phyloP scores from a whole-genome alignment of 1,139 yeast genomes.

The Taphrina deformans region DNA sequence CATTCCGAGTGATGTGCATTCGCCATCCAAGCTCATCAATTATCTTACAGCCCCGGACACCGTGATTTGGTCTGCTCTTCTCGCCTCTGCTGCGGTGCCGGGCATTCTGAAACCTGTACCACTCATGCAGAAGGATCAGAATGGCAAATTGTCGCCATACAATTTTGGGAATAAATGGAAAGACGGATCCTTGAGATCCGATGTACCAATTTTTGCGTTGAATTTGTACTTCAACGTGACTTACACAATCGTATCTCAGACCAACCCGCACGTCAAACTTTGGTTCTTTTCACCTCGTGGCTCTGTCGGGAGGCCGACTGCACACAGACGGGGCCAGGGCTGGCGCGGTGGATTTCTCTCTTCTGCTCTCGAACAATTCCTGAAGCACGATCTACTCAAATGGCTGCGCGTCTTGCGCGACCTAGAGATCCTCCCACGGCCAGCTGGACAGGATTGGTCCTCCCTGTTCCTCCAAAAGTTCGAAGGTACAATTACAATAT shows the following conservation, averaged over 20 bases:
- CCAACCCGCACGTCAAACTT: constrained; percentile 75
- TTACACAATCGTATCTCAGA: constrained; percentile 76
- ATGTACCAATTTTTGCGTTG: constrained; percentile 66
- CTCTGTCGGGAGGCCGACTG: constrained; percentile 76
- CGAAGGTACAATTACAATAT: constrained; percentile 72
- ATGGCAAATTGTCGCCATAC: constrained; percentile 58
- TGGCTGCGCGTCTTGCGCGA: constrained; percentile 70
- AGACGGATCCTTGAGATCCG: constrained; percentile 72
- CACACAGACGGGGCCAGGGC: constrained; percentile 58
- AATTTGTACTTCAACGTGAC: constrained; percentile 70
- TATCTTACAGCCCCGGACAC: constrained; percentile 77
- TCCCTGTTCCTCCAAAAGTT: constrained; percentile 72
- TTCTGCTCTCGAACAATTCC: constrained; percentile 67
- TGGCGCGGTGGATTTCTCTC: constrained; percentile 77
- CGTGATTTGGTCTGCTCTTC: constrained; percentile 74
- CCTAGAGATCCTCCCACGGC: constrained; percentile 65
- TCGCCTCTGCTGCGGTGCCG: constrained; percentile 81
- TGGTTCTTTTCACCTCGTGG: constrained; percentile 81
- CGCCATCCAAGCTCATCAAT: constrained; percentile 77
- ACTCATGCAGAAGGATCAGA: constrained; percentile 65
- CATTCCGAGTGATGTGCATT: constrained; percentile 79
- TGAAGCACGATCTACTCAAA: constrained; percentile 69
- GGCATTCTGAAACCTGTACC: constrained; percentile 82
- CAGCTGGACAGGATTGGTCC: constrained; percentile 79
- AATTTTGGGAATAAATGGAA: constrained; percentile 75